Evolutionary conservation across 768 basidiomycete genomes (phyloP), one percentile per base, ranked within the genome.

Genomic region (Nidularia pulvinata): DNA sequence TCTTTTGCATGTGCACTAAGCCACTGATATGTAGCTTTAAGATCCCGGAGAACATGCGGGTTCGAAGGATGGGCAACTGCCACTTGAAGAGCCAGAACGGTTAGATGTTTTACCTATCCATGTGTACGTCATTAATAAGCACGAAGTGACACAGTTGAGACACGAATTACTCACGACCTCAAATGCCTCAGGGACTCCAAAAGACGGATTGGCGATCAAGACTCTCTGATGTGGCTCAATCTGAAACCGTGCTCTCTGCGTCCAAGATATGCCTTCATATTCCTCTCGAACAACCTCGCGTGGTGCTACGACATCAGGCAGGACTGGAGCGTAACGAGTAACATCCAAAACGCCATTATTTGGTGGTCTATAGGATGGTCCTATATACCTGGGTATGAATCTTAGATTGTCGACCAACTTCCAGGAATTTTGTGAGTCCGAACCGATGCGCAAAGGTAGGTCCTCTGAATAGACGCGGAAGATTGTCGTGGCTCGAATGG

Each of bases 211-310:
- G 1, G 68, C 73, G 4, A 69, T 52, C 9, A 70, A 51, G 6
- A 80, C 48, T 35, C 67, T 58, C 36, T 61, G 62, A 19, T 62
- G 49, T 4, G 76, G 76, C 19, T 63, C 57, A 2, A 4, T 25
- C 25, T 52, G 37, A 33, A 74, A 71, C 11, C 64, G 51, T 2
- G 68, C 78, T n/a, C 78, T 62, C 50, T 83, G 80, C 4, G 77
- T 78, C 81, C 81, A 83, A 6, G 74, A 74, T 9, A 83, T 65
- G 0, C 71, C 53, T 57, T 75, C 71, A 47, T 66, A 71, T 35
- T 75, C 65, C 14, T 62, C 46, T 34, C 67, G 69, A 7, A 81
- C 67, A 1, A 79, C 55, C 46, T 79, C 54, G 5, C 44, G 58
- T 0, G 80, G 79, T 1, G 72, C 59, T 2, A 80, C 72, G 10